These are phyloP conservation scores for Yarrowia sp. DNA, from an alignment of 805 yeast genomes.

Conservation along the genomic window DNA sequence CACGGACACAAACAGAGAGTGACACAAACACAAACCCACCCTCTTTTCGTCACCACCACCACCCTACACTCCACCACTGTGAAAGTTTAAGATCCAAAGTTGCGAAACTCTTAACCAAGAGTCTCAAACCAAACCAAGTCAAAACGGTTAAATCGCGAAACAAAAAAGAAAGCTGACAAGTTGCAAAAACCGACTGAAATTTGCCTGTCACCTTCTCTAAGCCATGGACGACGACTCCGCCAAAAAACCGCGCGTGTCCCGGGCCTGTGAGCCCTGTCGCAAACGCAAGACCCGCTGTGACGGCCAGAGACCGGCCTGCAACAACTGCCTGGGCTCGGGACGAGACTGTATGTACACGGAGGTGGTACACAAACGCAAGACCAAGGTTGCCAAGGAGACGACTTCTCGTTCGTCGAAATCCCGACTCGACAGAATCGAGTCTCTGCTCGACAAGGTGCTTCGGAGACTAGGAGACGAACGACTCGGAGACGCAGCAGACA, in stretches of 20 bases:
- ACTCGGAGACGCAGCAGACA: constrained; percentile 9
- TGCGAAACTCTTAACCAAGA: too few species aligned
- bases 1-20: too few species aligned
- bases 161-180: too few species aligned
- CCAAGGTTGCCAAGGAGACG: constrained; percentile 7
- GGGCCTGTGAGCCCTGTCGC: constrained; percentile 84
- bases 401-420: constrained; percentile 12
- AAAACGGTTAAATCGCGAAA: too few species aligned
- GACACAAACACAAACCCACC: too few species aligned
- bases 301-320: constrained; percentile 59
- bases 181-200: too few species aligned
- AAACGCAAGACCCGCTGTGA: constrained; percentile 69
- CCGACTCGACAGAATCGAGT: constrained; percentile 32
- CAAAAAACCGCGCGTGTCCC: constrained; percentile 55
- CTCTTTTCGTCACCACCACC: too few species aligned
- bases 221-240: neutral
- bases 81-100: too few species aligned
- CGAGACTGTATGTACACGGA: constrained; percentile 55
- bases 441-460: constrained; percentile 27
- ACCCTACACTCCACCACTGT: too few species aligned
- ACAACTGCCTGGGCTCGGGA: constrained; percentile 71
- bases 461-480: constrained; percentile 17
- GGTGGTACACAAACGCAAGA: constrained; percentile 28
- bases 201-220: neutral
- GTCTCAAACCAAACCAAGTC: too few species aligned